A percentile compares a stretch with the other conserved stretches of the same genome.
Evolutionary conservation across 1,284 basidiomycete species (phyloP).

Genomic region (Sparassis latifolia): DNA sequence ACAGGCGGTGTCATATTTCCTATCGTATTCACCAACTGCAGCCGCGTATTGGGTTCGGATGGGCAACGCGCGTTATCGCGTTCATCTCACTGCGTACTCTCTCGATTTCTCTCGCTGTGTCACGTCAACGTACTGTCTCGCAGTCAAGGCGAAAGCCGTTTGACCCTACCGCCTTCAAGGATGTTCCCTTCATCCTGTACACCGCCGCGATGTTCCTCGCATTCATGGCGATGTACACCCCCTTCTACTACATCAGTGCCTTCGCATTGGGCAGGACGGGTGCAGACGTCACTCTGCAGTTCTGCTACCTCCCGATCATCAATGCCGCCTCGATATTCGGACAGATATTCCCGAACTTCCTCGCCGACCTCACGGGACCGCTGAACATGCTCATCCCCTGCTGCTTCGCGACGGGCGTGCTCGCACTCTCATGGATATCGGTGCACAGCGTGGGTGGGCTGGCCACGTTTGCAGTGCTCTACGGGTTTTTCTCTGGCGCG

Average conservation of each 20-base stretch:
- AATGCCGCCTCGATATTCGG: constrained; percentile 14
- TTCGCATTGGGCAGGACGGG: constrained; percentile 2
- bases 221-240: constrained; percentile 7
- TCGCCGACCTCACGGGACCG: constrained; percentile 15
- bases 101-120: constrained; percentile 2
- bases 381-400: constrained; percentile 15
- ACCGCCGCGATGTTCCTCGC: constrained; percentile 2
- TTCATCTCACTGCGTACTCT: constrained; percentile 7
- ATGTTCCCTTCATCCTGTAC: constrained; percentile 5
- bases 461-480: constrained; percentile 17
- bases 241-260: constrained; percentile 7
- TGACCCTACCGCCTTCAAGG: constrained; percentile 2
- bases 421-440: constrained; percentile 18
- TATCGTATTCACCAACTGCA: constrained; percentile 7
- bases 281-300: constrained; percentile 1
- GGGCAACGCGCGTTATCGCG: constrained; percentile 8
- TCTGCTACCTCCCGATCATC: constrained; percentile 16
- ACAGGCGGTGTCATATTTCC: constrained; percentile 4
- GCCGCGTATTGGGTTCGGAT: constrained; percentile 7
- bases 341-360: constrained; percentile 13
- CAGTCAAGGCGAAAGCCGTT: constrained; percentile 1
- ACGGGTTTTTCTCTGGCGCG: constrained; percentile 22
- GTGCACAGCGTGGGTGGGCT: constrained; percentile 12
- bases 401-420: constrained; percentile 5
- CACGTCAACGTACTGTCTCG: constrained; percentile 2